A percentile compares a stretch with the other conserved stretches of the same genome.
Conservation (phyloP, 768 basidiomycete genomes). For the Amanita rubescens region DNA sequence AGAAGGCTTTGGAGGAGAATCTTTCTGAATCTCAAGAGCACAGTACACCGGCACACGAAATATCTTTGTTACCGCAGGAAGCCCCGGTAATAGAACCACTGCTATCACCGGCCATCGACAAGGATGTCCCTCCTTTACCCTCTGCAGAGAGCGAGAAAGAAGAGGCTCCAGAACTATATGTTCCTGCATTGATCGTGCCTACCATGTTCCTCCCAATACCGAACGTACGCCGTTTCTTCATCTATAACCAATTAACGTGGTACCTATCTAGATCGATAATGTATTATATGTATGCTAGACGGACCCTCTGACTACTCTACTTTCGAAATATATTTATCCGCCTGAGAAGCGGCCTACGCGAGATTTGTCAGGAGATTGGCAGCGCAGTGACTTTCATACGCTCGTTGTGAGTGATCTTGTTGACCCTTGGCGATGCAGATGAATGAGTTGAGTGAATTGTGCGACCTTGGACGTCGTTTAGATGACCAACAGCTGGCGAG, state of each 20-base stretch:
- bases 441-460: neutral
- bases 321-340: constrained; percentile 78
- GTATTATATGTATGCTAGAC: constrained; percentile 55
- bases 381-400: constrained; percentile 63
- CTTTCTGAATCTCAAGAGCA: constrained; percentile 26
- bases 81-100: constrained; percentile 12
- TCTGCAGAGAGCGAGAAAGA: constrained; percentile 36
- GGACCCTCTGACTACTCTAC: constrained; percentile 72
- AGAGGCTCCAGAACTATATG: constrained; percentile 49
- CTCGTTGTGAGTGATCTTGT: constrained; percentile 57
- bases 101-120: constrained; percentile 35
- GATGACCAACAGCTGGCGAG: constrained; percentile 89
- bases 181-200: constrained; percentile 62
- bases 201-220: constrained; percentile 87
- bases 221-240: constrained; percentile 63
- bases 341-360: constrained; percentile 67
- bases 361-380: constrained; percentile 72
- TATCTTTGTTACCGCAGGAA: constrained; percentile 25
- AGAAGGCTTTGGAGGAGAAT: constrained; percentile 14
- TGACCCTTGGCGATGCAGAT: constrained; percentile 3
- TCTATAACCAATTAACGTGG: constrained; percentile 47
- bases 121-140: constrained; percentile 48
- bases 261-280: constrained; percentile 49
- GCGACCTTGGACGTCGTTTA: constrained; percentile 21
- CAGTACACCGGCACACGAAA: constrained; percentile 33